Evolutionary conservation across 257 asterid genomes (phyloP), one percentile per base, ranked within the genome.

Genomic region (Mitragyna speciosa): DNA sequence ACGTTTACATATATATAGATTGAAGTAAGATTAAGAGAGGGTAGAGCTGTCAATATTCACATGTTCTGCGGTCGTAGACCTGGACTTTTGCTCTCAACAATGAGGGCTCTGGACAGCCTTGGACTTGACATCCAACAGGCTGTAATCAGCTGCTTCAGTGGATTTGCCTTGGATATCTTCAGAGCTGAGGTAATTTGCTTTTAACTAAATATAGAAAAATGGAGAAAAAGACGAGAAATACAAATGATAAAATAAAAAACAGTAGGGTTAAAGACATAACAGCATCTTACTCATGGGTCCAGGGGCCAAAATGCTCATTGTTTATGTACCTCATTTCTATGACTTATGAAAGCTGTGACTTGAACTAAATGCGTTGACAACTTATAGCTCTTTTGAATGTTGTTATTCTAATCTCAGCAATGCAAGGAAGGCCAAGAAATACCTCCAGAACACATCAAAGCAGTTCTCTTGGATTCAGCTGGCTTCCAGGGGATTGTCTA

Each of bases 61-160:
- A 93, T 93, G 98, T 92, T 93, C 70, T 90, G 98, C 79, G 88
- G 91, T 31, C 96, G 98, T 73, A 88, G 91, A 85, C 95, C 94
- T 7, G 98, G 97, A 30, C 91, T 94, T 65, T 70, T 94, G 83
- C 91, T 90, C 67, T 94, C 98, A 79, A 91, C 98, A 79, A 87
- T 94, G 91, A 88, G 89, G 85, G 95, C 95, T 70, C 82, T 94
- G 78, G 98, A 94, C 86, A 88, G 82, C 87, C 96, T 94, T 39
- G 98, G 95, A 51, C 90, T 94, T 14, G 98, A 94, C 88, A 88
- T 94, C 76, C 98, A 94, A 82, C 98, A 94, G 83, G 98, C 98
- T 54, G 98, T 94, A n/a, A 92, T 94, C 82, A 94, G 98, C 89
- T 94, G 98, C 84, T 92, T 94, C 90, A 94, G 91, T 65, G 98